phyloP scores from a whole-genome alignment of 2,329 filamentous ascomycete species.

The Aspergillus glaucus region DNA sequence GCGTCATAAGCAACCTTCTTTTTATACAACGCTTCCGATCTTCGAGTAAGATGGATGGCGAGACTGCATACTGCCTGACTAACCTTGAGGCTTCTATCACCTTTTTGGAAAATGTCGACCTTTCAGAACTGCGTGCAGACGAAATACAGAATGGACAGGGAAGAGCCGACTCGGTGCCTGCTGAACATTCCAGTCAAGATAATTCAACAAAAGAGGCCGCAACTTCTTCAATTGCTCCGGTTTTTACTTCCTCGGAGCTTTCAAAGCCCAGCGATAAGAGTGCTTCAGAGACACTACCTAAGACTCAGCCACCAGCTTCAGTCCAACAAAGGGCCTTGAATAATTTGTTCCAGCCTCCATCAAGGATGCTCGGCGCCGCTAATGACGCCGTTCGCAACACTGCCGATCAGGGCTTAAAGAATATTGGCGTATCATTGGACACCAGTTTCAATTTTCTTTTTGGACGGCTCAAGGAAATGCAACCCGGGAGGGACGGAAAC shows the following conservation, averaged over 20 bases:
- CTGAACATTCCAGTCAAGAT: constrained; percentile 22
- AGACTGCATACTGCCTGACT: constrained; percentile 92
- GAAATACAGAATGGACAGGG: constrained; percentile 64
- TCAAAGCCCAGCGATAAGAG: constrained; percentile 23
- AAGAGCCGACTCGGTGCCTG: constrained; percentile 40
- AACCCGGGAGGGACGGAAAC: constrained; percentile 34
- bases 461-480: constrained; percentile 70
- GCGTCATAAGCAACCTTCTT: constrained; percentile 87
- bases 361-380: constrained; percentile 72
- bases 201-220: constrained; percentile 18
- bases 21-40: constrained; percentile 92
- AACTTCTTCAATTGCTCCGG: constrained; percentile 21
- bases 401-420: constrained; percentile 87
- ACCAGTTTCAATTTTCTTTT: constrained; percentile 92
- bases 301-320: constrained; percentile 23
- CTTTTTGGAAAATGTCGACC: constrained; percentile 90
- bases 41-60: constrained; percentile 78
- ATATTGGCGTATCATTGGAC: constrained; percentile 81
- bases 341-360: constrained; percentile 77
- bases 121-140: constrained; percentile 78
- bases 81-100: constrained; percentile 92
- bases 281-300: constrained; percentile 30
- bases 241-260: constrained; percentile 25
- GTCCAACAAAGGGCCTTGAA: constrained; percentile 70
- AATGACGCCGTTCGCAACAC: constrained; percentile 80